phyloP scores from a whole-genome alignment of 202 grass and related monocot species.

The Saccharum hybrid region DNA sequence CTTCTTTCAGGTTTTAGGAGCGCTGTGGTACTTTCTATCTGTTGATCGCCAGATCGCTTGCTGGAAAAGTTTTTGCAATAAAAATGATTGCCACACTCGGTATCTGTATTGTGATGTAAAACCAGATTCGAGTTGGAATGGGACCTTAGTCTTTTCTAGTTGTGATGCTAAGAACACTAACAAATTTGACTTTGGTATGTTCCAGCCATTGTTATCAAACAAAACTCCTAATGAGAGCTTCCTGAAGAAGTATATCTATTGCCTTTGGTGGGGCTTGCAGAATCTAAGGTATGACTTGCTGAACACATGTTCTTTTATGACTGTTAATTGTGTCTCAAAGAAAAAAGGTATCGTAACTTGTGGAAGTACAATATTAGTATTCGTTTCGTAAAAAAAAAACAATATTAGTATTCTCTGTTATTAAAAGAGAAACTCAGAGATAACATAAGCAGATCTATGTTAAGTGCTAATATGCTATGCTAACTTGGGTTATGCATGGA shows the following conservation, averaged over 20 bases:
- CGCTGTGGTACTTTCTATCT: slow-evolving; percentile 87
- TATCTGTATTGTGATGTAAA: slow-evolving; percentile 61
- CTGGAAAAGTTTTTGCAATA: slow-evolving; percentile 71
- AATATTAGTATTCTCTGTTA: slow-evolving; percentile 5
- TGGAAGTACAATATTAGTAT: neutral
- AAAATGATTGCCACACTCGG: slow-evolving; percentile 27
- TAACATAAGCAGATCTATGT: neutral
- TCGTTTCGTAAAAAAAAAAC: neutral
- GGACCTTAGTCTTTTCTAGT: slow-evolving; percentile 45
- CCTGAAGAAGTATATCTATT: slow-evolving; percentile 90
- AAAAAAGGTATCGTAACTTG: neutral
- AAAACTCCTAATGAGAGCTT: slow-evolving; percentile 59
- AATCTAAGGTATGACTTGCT: slow-evolving; percentile 83
- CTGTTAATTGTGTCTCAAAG: slow-evolving; percentile 12
- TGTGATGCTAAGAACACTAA: slow-evolving; percentile 47
- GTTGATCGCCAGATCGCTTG: slow-evolving; percentile 78
- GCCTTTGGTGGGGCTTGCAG: slow-evolving; percentile 99
- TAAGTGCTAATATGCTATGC: slow-evolving; percentile 6
- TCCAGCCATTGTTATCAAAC: slow-evolving; percentile 51
- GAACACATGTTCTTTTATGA: slow-evolving; percentile 4
- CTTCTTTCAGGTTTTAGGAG: slow-evolving; percentile 77
- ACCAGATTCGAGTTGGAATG: slow-evolving; percentile 42
- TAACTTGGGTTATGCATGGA: slow-evolving; percentile 1
- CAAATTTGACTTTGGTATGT: slow-evolving; percentile 75
- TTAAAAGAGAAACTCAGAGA: neutral